phyloP scores from a whole-genome alignment of 1,284 basidiomycete species.

The Boletellus sp. region DNA sequence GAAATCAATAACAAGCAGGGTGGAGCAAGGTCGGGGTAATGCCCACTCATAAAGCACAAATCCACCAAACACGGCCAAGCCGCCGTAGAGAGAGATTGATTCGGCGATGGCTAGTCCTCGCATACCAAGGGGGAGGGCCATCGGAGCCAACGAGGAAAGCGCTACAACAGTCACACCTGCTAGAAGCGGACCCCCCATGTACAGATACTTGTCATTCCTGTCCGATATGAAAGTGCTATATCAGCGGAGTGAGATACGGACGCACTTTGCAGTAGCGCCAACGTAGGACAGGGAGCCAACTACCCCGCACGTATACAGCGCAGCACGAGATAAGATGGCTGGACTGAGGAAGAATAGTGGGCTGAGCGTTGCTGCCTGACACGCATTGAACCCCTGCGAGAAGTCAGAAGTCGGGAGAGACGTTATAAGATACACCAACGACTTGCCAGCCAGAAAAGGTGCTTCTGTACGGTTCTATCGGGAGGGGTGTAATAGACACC shows the following conservation, averaged over 20 bases:
- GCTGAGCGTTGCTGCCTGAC: constrained; percentile 80
- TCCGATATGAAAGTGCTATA: neutral
- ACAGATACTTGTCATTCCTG: constrained; percentile 81
- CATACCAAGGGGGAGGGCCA: constrained; percentile 80
- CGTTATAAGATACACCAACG: neutral
- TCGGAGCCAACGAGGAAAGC: constrained; percentile 80
- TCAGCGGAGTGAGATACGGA: constrained; percentile 4
- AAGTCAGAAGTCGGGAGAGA: constrained; percentile 13
- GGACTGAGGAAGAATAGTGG: constrained; percentile 86
- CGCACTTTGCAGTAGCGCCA: constrained; percentile 81
- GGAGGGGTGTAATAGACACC: constrained; percentile 73
- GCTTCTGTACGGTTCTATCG: constrained; percentile 69
- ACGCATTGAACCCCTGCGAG: constrained; percentile 76
- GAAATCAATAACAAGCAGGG: constrained; percentile 4
- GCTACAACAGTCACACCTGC: constrained; percentile 87
- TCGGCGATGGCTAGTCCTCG: constrained; percentile 77
- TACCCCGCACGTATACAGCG: constrained; percentile 83
- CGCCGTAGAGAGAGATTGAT: constrained; percentile 79
- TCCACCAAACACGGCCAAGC: constrained; percentile 83
- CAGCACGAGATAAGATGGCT: constrained; percentile 84
- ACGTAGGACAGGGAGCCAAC: constrained; percentile 84
- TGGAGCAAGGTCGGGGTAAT: neutral
- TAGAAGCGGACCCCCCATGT: constrained; percentile 80
- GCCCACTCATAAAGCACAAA: constrained; percentile 85
- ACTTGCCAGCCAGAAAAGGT: constrained; percentile 73